Evolutionary conservation across 495 filamentous ascomycete genomes (phyloP).

Genomic region (Cladorrhinum samala): DNA sequence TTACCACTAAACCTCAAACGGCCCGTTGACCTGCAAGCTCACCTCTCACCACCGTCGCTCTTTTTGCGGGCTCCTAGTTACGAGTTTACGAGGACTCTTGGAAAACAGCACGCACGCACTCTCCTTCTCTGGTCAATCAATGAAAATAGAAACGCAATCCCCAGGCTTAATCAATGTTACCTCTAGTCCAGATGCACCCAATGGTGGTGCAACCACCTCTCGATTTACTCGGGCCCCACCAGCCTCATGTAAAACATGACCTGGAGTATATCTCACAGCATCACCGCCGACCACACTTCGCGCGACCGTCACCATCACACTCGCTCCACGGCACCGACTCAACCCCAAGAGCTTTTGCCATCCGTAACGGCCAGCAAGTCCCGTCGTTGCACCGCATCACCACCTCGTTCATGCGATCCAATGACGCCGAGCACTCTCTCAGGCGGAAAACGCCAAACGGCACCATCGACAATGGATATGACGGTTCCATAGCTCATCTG

Average conservation of each 20-base stretch:
- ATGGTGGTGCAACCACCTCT: constrained; percentile 44
- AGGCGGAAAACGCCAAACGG: constrained; percentile 92
- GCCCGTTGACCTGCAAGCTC: constrained; percentile 1
- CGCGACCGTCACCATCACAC: constrained; percentile 15
- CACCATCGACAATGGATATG: constrained; percentile 88
- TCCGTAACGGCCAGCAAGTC: constrained; percentile 33
- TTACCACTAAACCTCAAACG: background rate
- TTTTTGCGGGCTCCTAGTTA: constrained; percentile 2
- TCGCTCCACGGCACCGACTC: constrained; percentile 15
- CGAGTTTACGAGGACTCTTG: background rate
- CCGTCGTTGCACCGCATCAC: constrained; percentile 27
- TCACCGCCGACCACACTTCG: constrained; percentile 16
- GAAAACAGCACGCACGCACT: background rate
- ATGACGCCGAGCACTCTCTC: constrained; percentile 65
- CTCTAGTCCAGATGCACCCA: constrained; percentile 43
- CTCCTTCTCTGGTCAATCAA: constrained; percentile 1
- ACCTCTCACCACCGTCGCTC: constrained; percentile 14
- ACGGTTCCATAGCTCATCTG: constrained; percentile 75
- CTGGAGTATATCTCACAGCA: constrained; percentile 24
- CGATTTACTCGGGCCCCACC: constrained; percentile 28
- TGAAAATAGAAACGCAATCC: background rate
- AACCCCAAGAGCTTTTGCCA: constrained; percentile 33
- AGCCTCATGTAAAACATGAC: constrained; percentile 21
- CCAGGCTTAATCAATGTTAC: constrained; percentile 30
- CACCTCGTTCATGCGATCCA: constrained; percentile 29